These are phyloP conservation scores for Yueomyces sp. DNA, from an alignment of 805 yeast genomes.

Conservation along the genomic window DNA sequence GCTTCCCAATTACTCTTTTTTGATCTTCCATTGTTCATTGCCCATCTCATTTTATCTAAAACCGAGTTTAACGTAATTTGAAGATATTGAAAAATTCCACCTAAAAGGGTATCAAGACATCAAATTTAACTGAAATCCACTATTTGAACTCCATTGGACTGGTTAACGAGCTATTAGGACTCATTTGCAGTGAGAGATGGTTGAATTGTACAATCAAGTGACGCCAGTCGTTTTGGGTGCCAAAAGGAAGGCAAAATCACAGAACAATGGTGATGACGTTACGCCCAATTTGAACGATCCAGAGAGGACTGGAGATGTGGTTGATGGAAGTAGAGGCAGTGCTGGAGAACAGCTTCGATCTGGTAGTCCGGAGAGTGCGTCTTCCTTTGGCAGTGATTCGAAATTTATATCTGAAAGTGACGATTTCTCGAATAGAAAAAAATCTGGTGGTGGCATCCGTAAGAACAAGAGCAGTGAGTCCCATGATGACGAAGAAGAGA, in stretches of 20 bases:
- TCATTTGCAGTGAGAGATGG: background rate
- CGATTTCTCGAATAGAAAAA: background rate
- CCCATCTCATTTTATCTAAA: no score
- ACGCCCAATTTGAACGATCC: background rate
- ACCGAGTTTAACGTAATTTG: no score
- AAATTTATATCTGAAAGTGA: background rate
- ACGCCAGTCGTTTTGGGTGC: background rate
- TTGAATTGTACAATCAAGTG: background rate
- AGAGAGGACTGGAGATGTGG: background rate
- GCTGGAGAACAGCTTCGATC: background rate
- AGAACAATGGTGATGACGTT: background rate
- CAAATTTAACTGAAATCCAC: no score
- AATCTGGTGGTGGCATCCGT: background rate
- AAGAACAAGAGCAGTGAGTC: background rate
- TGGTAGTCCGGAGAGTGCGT: no score
- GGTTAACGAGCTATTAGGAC: no score
- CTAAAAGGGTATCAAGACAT: no score
- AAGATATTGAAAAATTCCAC: no score
- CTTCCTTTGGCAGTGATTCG: no score
- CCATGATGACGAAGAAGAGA: constrained; percentile 10
- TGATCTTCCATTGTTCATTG: no score
- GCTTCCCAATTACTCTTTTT: no score
- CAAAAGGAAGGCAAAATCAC: no score
- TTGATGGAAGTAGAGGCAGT: background rate
- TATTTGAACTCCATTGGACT: no score